These are phyloP conservation scores for Jacaranda mimosifolia DNA, from an alignment of 257 asterid species.

Conservation along the genomic window DNA sequence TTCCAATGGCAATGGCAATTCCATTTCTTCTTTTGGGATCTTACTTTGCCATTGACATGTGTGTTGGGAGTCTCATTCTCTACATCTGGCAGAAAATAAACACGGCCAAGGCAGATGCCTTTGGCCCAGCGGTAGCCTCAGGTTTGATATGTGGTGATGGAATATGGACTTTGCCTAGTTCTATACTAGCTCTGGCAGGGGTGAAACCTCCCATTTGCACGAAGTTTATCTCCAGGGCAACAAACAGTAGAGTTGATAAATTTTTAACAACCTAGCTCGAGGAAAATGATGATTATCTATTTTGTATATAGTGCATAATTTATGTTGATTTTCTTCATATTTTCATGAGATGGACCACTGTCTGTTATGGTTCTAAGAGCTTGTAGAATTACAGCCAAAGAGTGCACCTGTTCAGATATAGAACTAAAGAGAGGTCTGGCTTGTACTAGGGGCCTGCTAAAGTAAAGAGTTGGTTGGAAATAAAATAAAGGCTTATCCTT, in stretches of 20 bases:
- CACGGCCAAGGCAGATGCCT: constrained; percentile 64
- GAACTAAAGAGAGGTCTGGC: no score
- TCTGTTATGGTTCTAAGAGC: background rate
- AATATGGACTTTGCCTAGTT: constrained; percentile 66
- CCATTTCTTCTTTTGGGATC: constrained; percentile 73
- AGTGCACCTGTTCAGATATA: no score
- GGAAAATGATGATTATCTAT: no score
- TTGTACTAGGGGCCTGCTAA: no score
- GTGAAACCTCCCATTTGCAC: constrained; percentile 74
- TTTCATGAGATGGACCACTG: background rate
- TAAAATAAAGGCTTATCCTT: no score
- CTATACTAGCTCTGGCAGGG: constrained; percentile 61
- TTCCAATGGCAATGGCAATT: constrained; percentile 87
- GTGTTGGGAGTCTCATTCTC: constrained; percentile 67
- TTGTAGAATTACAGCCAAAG: no score
- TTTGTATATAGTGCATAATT: background rate
- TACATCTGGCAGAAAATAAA: constrained; percentile 62
- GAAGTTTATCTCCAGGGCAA: constrained; percentile 63
- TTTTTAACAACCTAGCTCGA: constrained; percentile 41
- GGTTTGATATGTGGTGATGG: constrained; percentile 79
- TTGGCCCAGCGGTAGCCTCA: constrained; percentile 72
- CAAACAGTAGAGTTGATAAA: constrained; percentile 48
- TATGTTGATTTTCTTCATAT: no score
- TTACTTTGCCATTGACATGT: constrained; percentile 72
- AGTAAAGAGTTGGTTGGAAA: no score